Conservation (phyloP, 345 rosid species). For the Garcia nutans region DNA sequence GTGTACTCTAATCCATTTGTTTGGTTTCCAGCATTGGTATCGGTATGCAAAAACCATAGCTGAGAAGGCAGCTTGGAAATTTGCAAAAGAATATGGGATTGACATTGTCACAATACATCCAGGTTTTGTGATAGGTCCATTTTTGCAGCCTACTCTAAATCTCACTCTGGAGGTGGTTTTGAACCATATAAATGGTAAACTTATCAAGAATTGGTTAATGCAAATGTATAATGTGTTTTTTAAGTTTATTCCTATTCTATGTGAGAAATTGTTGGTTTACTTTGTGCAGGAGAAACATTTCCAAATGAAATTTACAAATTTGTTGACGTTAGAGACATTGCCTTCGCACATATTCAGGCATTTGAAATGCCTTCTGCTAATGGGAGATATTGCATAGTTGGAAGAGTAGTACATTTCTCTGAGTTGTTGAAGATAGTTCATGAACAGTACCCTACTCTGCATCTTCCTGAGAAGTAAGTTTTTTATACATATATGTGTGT, state of each 20-base stretch:
- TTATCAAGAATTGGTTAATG: no score
- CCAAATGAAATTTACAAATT: slow-evolving; percentile 7
- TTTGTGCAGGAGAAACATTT: slow-evolving; percentile 11
- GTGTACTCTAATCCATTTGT: not conserved
- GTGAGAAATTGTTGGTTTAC: not conserved
- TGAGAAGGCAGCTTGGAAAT: slow-evolving; percentile 24
- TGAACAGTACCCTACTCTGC: not conserved
- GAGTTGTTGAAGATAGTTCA: slow-evolving; percentile 6
- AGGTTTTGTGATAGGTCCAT: slow-evolving; percentile 18
- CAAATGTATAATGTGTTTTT: no score
- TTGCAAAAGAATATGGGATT: slow-evolving; percentile 21
- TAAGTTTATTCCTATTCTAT: not conserved
- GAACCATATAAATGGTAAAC: slow-evolving; percentile 8
- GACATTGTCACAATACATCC: slow-evolving; percentile 20
- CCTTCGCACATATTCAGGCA: slow-evolving; percentile 9
- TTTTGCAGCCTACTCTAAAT: slow-evolving; percentile 16
- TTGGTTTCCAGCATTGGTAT: not conserved
- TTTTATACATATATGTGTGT: no score
- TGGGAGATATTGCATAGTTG: slow-evolving; percentile 22
- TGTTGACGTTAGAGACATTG: slow-evolving; percentile 20
- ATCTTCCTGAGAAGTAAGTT: slow-evolving; percentile 3
- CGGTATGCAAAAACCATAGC: slow-evolving; percentile 16
- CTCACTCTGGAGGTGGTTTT: not conserved
- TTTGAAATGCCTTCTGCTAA: slow-evolving; percentile 3
- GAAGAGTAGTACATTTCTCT: slow-evolving; percentile 7